Evolutionary conservation across 306 rosid species (phyloP).

Genomic region (Herpetospermum pedunculosum): DNA sequence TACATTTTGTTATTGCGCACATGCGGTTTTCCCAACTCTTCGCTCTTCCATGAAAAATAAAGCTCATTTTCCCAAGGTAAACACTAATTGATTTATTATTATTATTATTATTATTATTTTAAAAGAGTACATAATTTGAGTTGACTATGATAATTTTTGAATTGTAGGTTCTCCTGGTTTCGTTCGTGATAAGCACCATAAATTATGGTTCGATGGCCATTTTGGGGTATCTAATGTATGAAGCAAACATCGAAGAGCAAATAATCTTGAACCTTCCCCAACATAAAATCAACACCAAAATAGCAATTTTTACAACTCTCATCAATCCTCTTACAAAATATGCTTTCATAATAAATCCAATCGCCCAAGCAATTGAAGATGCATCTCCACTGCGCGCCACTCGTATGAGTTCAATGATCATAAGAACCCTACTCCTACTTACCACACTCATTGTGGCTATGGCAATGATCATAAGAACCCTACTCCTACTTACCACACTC

Average conservation of each 20-base stretch:
- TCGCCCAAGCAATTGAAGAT: constrained; percentile 44
- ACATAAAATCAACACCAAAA: constrained; percentile 23
- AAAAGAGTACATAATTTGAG: no score
- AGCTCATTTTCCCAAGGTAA: constrained; percentile 46
- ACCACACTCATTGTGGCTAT: constrained; percentile 37
- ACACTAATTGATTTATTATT: no score
- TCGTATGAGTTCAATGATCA: constrained; percentile 14
- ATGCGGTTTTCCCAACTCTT: constrained; percentile 51
- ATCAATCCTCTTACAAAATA: constrained; percentile 54
- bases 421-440: constrained; percentile 36
- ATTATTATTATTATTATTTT: no score
- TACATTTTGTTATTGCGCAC: constrained; percentile 45
- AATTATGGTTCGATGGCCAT: constrained; percentile 39
- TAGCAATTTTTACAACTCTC: constrained; percentile 50
- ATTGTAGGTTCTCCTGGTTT: constrained; percentile 45
- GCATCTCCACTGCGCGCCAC: constrained; percentile 9
- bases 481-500: constrained; percentile 31
- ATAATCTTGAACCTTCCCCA: constrained; percentile 53
- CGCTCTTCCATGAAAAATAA: constrained; percentile 47
- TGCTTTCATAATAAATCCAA: constrained; percentile 39
- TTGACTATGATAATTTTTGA: background rate
- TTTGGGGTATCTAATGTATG: constrained; percentile 56
- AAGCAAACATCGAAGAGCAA: constrained; percentile 36
- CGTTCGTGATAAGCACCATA: constrained; percentile 36
- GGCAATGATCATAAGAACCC: constrained; percentile 40